Base-by-base conservation (phyloP, 208 protist genomes). In the Trypanosoma lewisi region DNA sequence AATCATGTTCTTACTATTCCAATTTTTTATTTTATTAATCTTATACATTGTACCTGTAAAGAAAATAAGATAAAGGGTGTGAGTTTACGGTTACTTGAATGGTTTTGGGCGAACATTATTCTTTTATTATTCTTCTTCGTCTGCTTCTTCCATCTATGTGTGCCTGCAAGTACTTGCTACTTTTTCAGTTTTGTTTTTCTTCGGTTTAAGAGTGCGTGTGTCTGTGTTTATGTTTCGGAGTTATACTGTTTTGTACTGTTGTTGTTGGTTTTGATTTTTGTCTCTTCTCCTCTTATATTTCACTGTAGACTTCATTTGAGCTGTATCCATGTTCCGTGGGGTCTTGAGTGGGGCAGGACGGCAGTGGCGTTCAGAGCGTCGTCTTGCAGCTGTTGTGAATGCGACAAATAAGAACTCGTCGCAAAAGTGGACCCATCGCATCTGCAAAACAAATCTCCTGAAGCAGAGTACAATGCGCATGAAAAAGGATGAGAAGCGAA, bases 11-110 rank as follows among this genome's bases (percentile, higher is more conserved):
- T n/a, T n/a, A n/a, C n/a, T n/a, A n/a, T n/a, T n/a, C n/a, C n/a
- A n/a, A n/a, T n/a, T n/a, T n/a, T n/a, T n/a, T n/a, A n/a, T n/a
- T n/a, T n/a, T n/a, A n/a, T n/a, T n/a, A n/a, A n/a, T n/a, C n/a
- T n/a, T n/a, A n/a, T n/a, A n/a, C n/a, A n/a, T n/a, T n/a, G n/a
- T n/a, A n/a, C n/a, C n/a, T n/a, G n/a, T n/a, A n/a, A n/a, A n/a
- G n/a, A n/a, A n/a, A n/a, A n/a, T n/a, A n/a, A 73, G 0, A 79
- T 79, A 21, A 79, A 89, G 49, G 59, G 75, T 25, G 76, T 89
- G 71, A 84, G 76, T 68, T 60, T 89, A 27, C 71, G 83, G 9
- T 34, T 89, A 25, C 79, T 77, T 0, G 73, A 75, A 25, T 79
- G 77, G 45, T 82, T 63, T 48, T 89, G 85, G 58, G 73, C 49